A percentile compares a stretch with the other conserved stretches of the same genome.
Conservation (phyloP, 2,329 filamentous ascomycete genomes). For the Verticillium alfalfae region DNA sequence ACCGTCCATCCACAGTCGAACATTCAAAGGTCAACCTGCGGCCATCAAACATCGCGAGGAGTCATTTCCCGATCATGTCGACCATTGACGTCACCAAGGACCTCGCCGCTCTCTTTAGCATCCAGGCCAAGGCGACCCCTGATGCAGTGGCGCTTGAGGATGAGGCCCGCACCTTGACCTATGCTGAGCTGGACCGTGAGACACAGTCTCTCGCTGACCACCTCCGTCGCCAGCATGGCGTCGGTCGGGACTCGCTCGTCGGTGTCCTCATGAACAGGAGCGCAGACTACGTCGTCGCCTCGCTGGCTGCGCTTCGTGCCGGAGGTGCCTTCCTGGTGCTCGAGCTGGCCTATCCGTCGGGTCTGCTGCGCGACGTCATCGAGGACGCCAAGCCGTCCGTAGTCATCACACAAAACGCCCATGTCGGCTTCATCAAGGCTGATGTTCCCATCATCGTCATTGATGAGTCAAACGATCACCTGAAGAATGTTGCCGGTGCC, state of each 20-base stretch:
- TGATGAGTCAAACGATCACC: constrained; percentile 35
- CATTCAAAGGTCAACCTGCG: neutral
- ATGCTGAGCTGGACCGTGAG: constrained; percentile 64
- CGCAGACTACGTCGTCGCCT: constrained; percentile 74
- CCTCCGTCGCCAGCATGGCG: constrained; percentile 61
- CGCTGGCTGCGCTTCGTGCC: constrained; percentile 69
- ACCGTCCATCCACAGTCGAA: neutral
- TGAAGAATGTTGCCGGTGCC: constrained; percentile 10
- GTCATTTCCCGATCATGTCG: constrained; percentile 40
- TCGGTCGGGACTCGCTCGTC: constrained; percentile 67
- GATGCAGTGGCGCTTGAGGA: constrained; percentile 69
- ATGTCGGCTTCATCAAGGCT: constrained; percentile 60
- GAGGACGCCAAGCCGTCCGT: constrained; percentile 69
- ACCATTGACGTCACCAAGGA: constrained; percentile 68
- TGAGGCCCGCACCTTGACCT: constrained; percentile 61
- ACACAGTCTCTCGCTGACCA: constrained; percentile 59
- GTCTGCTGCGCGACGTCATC: constrained; percentile 68
- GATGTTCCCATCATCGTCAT: constrained; percentile 60
- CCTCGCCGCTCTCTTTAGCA: constrained; percentile 63
- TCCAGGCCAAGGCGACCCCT: constrained; percentile 64
- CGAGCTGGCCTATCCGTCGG: constrained; percentile 72
- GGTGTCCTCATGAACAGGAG: constrained; percentile 71
- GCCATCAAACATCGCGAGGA: neutral
- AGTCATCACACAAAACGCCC: constrained; percentile 61
- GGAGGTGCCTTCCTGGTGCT: constrained; percentile 77